Percentiles rank a stretch among this genome's conserved stretches.
Evolutionary conservation across 164 flowering plant species (phyloP).

Genomic region (Sedum album): DNA sequence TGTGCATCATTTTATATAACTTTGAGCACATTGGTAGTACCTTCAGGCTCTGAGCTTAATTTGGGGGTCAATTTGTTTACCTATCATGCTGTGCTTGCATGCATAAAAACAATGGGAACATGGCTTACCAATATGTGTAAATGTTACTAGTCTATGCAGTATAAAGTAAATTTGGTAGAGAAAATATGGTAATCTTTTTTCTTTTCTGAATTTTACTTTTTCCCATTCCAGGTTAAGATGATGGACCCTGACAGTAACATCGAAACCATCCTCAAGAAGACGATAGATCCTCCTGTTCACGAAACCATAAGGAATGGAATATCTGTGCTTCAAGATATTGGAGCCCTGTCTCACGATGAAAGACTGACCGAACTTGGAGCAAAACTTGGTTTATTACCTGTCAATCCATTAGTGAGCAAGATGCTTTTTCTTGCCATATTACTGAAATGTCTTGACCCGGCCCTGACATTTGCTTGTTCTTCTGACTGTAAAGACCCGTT

Average conservation of each 20-base stretch:
- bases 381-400: conserved; percentile 73
- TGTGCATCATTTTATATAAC: background rate
- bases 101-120: no score
- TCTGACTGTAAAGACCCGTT: conserved; percentile 74
- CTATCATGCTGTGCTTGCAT: background rate
- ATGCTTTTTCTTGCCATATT: conserved; percentile 84
- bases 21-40: background rate
- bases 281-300: conserved; percentile 77
- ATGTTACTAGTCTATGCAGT: no score
- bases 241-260: conserved; percentile 67
- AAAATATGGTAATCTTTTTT: no score
- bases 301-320: conserved; percentile 77
- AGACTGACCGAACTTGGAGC: conserved; percentile 74
- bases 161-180: no score
- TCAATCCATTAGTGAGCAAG: conserved; percentile 86
- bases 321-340: conserved; percentile 73
- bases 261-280: conserved; percentile 58
- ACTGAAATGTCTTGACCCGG: conserved; percentile 94
- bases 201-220: background rate
- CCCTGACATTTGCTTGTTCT: conserved; percentile 88
- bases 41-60: background rate
- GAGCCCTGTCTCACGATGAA: conserved; percentile 72
- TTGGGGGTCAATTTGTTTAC: background rate
- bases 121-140: no score
- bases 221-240: conserved; percentile 58